Evolutionary conservation across 768 basidiomycete genomes (phyloP).

Genomic region (Zangia roseola): DNA sequence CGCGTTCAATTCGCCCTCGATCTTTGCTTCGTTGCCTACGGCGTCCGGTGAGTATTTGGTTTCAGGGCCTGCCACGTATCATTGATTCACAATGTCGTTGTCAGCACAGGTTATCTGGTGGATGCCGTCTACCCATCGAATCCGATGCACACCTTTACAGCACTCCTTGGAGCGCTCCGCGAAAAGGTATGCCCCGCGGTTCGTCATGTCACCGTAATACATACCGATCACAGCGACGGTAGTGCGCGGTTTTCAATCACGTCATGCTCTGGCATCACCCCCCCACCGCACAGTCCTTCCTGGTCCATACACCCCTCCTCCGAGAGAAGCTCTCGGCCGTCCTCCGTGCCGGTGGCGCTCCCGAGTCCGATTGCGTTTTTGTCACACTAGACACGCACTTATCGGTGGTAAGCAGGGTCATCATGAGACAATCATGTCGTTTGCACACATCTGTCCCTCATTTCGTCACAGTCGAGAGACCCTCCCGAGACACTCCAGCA

Average conservation of each 20-base stretch:
- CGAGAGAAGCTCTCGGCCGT: slow-evolving; percentile 6
- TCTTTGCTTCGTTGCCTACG: slow-evolving; percentile 40
- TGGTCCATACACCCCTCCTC: slow-evolving; percentile 42
- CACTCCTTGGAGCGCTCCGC: slow-evolving; percentile 40
- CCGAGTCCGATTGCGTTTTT: slow-evolving; percentile 13
- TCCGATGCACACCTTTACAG: slow-evolving; percentile 34
- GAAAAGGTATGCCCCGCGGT: slow-evolving; percentile 32
- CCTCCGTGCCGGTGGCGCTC: background rate
- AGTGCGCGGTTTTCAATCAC: slow-evolving; percentile 35
- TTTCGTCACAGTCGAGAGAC: slow-evolving; percentile 9
- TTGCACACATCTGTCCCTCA: background rate
- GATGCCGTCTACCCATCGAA: slow-evolving; percentile 41
- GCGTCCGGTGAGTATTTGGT: slow-evolving; percentile 38
- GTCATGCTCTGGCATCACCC: slow-evolving; percentile 49
- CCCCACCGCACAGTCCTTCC: slow-evolving; percentile 50
- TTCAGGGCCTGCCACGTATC: too few species aligned
- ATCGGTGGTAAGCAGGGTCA: slow-evolving; percentile 21
- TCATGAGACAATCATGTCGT: background rate
- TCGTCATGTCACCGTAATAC: background rate
- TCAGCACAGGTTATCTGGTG: slow-evolving; percentile 46
- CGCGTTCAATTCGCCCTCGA: slow-evolving; percentile 38
- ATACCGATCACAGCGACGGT: background rate
- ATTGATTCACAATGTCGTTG: too few species aligned
- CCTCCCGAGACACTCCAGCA: slow-evolving; percentile 12
- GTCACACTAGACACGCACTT: slow-evolving; percentile 12